These are phyloP conservation scores for Bipolaris sorokiniana DNA, from an alignment of 2,329 filamentous ascomycete species.

Conservation along the genomic window DNA sequence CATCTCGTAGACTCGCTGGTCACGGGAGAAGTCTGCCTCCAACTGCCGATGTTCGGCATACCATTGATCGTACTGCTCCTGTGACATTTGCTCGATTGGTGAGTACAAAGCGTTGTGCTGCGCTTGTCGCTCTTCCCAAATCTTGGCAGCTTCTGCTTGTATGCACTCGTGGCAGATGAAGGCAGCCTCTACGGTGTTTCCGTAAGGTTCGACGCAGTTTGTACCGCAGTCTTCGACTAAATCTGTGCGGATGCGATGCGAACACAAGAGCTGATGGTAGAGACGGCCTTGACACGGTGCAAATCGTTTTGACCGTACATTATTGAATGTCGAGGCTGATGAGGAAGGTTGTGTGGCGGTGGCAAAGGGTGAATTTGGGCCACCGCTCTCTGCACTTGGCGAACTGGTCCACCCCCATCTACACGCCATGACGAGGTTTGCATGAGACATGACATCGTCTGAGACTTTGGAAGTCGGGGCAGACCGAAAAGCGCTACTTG, in stretches of 20 bases:
- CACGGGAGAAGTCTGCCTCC: conserved; percentile 34
- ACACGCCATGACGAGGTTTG: conserved; percentile 42
- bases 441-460: conserved; percentile 42
- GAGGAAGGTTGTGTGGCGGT: conserved; percentile 14
- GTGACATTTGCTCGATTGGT: conserved; percentile 36
- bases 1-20: conserved; percentile 35
- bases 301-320: conserved; percentile 38
- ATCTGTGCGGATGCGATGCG: conserved; percentile 46
- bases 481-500: conserved; percentile 34
- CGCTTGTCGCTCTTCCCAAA: conserved; percentile 38
- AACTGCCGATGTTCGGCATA: conserved; percentile 39
- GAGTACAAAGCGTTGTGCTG: conserved; percentile 39
- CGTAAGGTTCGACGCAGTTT: conserved; percentile 44
- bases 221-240: conserved; percentile 44
- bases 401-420: conserved; percentile 44
- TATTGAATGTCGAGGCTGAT: conserved; percentile 23
- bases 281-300: conserved; percentile 44
- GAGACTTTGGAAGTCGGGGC: conserved; percentile 30
- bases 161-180: conserved; percentile 46
- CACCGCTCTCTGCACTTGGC: conserved; percentile 20
- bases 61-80: conserved; percentile 42
- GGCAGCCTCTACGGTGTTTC: conserved; percentile 20
- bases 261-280: conserved; percentile 46
- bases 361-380: conserved; percentile 13
- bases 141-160: conserved; percentile 32